Conservation (phyloP, 352 stramenopile species). For the Peronospora farinosa region DNA sequence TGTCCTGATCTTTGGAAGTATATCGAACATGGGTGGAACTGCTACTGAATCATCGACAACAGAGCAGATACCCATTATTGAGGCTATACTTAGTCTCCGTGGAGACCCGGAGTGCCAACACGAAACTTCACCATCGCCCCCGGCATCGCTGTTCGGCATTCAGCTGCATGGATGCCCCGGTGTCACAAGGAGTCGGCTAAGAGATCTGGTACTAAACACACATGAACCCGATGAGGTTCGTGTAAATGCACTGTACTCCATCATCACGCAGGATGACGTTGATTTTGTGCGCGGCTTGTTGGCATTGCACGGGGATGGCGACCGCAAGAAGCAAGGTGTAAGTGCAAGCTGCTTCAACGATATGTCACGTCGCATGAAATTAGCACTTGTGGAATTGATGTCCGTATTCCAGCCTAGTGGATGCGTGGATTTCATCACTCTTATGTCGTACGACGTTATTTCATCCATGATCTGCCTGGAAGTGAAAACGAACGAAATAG, state of each 20-base stretch:
- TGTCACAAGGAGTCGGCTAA: constrained; percentile 55
- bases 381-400: constrained; percentile 67
- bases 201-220: constrained; percentile 54
- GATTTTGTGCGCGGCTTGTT: constrained; percentile 63
- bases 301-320: constrained; percentile 46
- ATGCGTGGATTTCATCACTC: constrained; percentile 65
- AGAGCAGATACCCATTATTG: constrained; percentile 71
- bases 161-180: constrained; percentile 40
- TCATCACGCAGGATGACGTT: constrained; percentile 56
- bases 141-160: constrained; percentile 48
- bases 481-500: constrained; percentile 75
- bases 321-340: constrained; percentile 55
- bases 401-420: constrained; percentile 45
- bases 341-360: constrained; percentile 53
- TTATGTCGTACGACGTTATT: constrained; percentile 72
- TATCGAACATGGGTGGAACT: constrained; percentile 55
- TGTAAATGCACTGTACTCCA: constrained; percentile 67
- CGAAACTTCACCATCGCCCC: constrained; percentile 20
- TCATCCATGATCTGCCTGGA: constrained; percentile 77
- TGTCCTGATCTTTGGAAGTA: constrained; percentile 74
- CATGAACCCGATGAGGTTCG: constrained; percentile 51
- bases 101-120: constrained; percentile 34
- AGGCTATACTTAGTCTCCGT: constrained; percentile 67
- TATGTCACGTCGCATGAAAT: constrained; percentile 67
- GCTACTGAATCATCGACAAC: constrained; percentile 70